Base-by-base conservation (phyloP, 2,329 filamentous ascomycete genomes). In the Hypoxylon sp. region DNA sequence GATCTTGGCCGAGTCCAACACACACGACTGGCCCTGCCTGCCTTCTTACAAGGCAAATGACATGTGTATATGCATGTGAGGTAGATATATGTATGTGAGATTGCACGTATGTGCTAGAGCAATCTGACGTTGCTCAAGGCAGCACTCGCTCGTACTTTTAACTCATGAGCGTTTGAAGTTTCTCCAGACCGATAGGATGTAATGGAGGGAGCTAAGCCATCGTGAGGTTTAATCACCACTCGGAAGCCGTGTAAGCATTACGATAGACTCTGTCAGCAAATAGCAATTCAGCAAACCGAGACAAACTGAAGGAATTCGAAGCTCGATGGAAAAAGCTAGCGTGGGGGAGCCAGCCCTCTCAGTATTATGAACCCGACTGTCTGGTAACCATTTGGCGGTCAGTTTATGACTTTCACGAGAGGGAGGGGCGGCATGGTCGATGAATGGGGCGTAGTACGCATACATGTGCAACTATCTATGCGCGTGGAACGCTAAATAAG, bases 391-490 rank as follows among this genome's bases (percentile, higher is more conserved):
- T 64, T 61, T 46, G 38, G 60, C 55, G 51, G 48, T 53, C 53
- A n/a, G 34, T 62, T 64, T 63, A 62, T 53, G 60, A 57, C 50
- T 32, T 52, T 30, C 55, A 45, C 62, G 60, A 51, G 45, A 57
- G 49, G 64, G 57, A 59, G 67, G 65, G 64, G 63, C 66, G 56
- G 68, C 55, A 63, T 60, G 36, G 57, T 52, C 52, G 52, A 62
- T 63, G 55, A 52, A 70, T 61, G 62, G 58, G 53, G 61, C 59
- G 60, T 43, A 66, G 62, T 68, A 66, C 45, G 63, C 60, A 59
- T 48, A 32, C 38, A 49, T 61, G 52, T 61, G 58, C 55, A 62
- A 50, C 60, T 45, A 63, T 43, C 23, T 51, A 63, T 46, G 57
- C 50, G 46, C 52, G 62, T 64, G 61, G 49, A 56, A 68, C 64